Evolutionary conservation across 139 green algal species (phyloP), one percentile per base, ranked within the genome.

Genomic region (Edaphochlamys debaryana): DNA sequence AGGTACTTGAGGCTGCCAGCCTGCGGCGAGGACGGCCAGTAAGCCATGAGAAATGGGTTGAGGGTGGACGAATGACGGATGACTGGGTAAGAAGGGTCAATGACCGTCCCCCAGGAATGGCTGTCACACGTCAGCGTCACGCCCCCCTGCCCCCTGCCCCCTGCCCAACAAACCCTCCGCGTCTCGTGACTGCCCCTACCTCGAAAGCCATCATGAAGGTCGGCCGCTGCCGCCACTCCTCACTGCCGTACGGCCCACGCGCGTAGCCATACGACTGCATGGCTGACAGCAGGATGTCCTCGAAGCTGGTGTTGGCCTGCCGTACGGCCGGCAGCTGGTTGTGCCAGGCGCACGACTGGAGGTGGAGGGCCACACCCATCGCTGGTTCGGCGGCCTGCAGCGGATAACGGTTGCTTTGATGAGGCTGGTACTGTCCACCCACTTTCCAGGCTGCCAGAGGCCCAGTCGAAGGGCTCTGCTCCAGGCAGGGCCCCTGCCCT

Each of bases 181-280:
- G 48, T 15, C 48, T 15, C 48, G 48, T 54, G 15, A 15, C 50
- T 22, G 50, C 63, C 6, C 71, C 1, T 52, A 76, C 78, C 78
- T 84, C 78, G 22, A 84, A 84, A 19, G 78, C 64, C 78, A 84
- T 84, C 6, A 84, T 67, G 66, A 69, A 76, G 7, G 50, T 42
- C 29, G 78, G 78, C 29, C 78, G 66, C 40, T 30, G 66, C n/a
- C 58, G 40, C 78, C 78, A 84, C 17, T 36, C 78, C 27, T 76
- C 66, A 27, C 66, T 84, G 9, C 64, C 66, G 30, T 77, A 76
- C 67, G 78, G 78, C 29, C 37, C 64, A 0, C 30, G 8, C 4
- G 66, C 78, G 48, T 84, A 84, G 23, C 66, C 78, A 48, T 76
- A 76, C 66, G 29, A 19, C 66, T 60, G 50, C 50, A 84, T 22